A percentile compares a stretch with the other conserved stretches of the same genome.
phyloP scores from a whole-genome alignment of 2,329 filamentous ascomycete species.

The Ceratocystis diversiconidia region DNA sequence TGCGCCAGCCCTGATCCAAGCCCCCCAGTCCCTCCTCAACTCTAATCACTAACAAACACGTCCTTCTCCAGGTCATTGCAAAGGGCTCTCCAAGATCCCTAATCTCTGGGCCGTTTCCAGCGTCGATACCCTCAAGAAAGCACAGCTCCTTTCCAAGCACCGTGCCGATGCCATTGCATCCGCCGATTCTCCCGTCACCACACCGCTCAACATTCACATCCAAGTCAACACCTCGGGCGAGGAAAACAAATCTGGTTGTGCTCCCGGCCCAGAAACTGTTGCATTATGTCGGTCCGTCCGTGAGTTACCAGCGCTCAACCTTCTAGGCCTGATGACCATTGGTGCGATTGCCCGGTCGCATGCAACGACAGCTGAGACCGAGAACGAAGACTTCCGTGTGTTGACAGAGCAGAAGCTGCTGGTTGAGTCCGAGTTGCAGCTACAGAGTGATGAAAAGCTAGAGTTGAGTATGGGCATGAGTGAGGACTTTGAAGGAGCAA shows the following conservation, averaged over 20 bases:
- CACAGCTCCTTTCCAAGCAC: slow-evolving; percentile 61
- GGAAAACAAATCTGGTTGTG: slow-evolving; percentile 66
- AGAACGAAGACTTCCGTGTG: slow-evolving; percentile 77
- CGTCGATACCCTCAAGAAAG: slow-evolving; percentile 80
- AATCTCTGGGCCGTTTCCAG: slow-evolving; percentile 88
- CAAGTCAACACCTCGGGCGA: slow-evolving; percentile 95
- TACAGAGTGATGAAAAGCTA: slow-evolving; percentile 35
- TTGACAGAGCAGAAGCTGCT: slow-evolving; percentile 57
- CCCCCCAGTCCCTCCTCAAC: neutral
- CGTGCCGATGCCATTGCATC: slow-evolving; percentile 43
- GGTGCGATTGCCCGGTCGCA: slow-evolving; percentile 79
- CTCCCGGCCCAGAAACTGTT: slow-evolving; percentile 47
- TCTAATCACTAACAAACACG: slow-evolving; percentile 9
- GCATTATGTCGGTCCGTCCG: slow-evolving; percentile 58
- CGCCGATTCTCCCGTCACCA: slow-evolving; percentile 26
- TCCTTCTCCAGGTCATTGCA: slow-evolving; percentile 62
- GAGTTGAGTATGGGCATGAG: slow-evolving; percentile 99
- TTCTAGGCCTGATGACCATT: slow-evolving; percentile 91
- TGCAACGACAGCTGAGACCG: slow-evolving; percentile 56
- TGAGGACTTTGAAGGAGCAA: slow-evolving; percentile 82
- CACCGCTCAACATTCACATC: slow-evolving; percentile 57
- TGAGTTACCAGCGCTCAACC: slow-evolving; percentile 55
- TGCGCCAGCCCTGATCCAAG: neutral
- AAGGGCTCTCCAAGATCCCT: slow-evolving; percentile 67
- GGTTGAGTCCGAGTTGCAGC: slow-evolving; percentile 40